phyloP scores from a whole-genome alignment of 2,329 filamentous ascomycete genomes.

The Curvularia lunata region DNA sequence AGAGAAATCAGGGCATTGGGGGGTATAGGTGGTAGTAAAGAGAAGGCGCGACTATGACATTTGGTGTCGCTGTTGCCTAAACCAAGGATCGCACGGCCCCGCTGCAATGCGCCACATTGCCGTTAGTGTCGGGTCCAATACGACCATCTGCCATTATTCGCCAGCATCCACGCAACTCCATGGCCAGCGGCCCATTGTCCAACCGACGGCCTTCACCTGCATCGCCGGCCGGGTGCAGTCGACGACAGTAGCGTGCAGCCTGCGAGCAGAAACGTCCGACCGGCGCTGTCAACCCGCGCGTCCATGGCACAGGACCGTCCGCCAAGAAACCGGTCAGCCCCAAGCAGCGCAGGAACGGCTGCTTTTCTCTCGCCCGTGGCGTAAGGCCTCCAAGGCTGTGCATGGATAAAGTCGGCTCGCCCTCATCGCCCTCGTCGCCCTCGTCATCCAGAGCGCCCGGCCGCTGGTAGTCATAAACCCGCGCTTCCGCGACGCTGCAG shows the following conservation, averaged over 20 bases:
- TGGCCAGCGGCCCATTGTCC: too few species aligned
- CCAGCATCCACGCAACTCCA: not conserved
- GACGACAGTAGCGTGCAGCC: not conserved
- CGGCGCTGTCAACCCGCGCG: not conserved
- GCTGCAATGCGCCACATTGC: conserved; percentile 8
- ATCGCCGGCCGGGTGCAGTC: not conserved
- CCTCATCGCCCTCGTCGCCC: conserved; percentile 10
- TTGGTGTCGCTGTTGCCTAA: conserved; percentile 20
- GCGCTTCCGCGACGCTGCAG: conserved; percentile 12
- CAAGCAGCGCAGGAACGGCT: conserved; percentile 29
- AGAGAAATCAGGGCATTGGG: conserved; percentile 25
- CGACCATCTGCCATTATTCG: conserved; percentile 32
- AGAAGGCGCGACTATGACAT: conserved; percentile 17
- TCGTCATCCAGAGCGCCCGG: not conserved
- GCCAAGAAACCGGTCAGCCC: conserved; percentile 27
- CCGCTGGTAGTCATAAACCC: conserved; percentile 18
- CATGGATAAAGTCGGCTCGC: conserved; percentile 12
- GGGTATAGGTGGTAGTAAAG: conserved; percentile 29
- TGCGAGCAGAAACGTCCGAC: not conserved
- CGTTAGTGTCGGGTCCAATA: conserved; percentile 24
- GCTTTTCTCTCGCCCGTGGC: conserved; percentile 22
- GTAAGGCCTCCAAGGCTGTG: conserved; percentile 26
- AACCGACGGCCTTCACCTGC: not conserved
- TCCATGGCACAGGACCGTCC: conserved; percentile 11
- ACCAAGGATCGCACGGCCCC: conserved; percentile 18